Evolutionary conservation across 306 rosid genomes (phyloP).

Genomic region (Oxytropis ochrocephala): DNA sequence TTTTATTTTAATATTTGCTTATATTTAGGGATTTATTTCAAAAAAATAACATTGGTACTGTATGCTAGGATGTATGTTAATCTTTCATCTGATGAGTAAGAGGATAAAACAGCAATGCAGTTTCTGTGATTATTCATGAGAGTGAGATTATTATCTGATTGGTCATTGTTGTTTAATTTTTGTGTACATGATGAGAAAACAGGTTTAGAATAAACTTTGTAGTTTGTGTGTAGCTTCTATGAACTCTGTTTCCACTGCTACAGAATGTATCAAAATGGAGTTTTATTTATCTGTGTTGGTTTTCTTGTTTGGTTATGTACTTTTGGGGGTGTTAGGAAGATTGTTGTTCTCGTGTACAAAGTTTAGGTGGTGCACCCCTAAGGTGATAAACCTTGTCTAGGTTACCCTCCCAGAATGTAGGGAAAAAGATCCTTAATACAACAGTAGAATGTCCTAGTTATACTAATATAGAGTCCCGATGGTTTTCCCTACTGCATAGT

Average conservation of each 20-base stretch:
- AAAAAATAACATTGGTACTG: not conserved
- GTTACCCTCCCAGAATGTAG: too few relatives aligned
- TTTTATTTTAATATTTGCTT: not conserved
- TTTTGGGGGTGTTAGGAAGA: not conserved
- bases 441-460: too few relatives aligned
- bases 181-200: not conserved
- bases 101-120: not conserved
- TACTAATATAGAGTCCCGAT: too few relatives aligned
- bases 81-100: not conserved
- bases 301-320: not conserved
- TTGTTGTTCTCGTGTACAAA: too few relatives aligned
- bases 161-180: not conserved
- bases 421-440: too few relatives aligned
- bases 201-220: not conserved
- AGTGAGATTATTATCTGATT: not conserved
- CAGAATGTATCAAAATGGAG: not conserved
- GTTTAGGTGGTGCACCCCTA: too few relatives aligned
- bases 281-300: not conserved
- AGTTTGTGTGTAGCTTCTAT: conserved; percentile 9
- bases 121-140: not conserved
- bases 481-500: too few relatives aligned
- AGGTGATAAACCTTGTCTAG: too few relatives aligned
- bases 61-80: not conserved
- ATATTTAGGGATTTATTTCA: not conserved
- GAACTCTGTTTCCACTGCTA: not conserved